phyloP scores from a whole-genome alignment of 345 rosid genomes.

The Eucalyptus melliodora region DNA sequence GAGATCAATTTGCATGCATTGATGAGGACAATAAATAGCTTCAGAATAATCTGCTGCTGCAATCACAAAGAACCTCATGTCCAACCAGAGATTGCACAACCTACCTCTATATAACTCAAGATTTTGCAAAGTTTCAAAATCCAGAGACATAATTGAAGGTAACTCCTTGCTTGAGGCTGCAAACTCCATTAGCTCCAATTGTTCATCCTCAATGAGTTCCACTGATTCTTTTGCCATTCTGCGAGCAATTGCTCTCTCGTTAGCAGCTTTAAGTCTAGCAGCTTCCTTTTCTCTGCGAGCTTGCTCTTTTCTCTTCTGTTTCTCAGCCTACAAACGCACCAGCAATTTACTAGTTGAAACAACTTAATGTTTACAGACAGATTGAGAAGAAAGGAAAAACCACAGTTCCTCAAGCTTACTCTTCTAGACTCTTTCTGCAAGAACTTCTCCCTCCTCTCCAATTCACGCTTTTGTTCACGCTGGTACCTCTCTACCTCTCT shows the following conservation, averaged over 20 bases:
- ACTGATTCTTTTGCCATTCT: constrained; percentile 78
- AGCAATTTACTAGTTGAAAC: not conserved
- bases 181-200: constrained; percentile 85
- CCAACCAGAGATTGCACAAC: not conserved
- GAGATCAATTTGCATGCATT: not conserved
- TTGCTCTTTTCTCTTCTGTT: constrained; percentile 78
- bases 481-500: constrained; percentile 79
- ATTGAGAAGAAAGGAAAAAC: not conserved
- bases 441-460: constrained; percentile 80
- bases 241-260: constrained; percentile 83
- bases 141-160: constrained; percentile 54
- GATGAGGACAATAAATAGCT: not conserved
- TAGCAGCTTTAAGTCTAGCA: constrained; percentile 82
- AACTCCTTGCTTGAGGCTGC: constrained; percentile 62
- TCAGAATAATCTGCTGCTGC: not conserved
- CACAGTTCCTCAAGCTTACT: constrained; percentile 20
- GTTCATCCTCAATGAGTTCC: constrained; percentile 82
- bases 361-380: not conserved
- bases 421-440: constrained; percentile 75
- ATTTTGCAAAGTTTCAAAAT: constrained; percentile 60
- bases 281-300: constrained; percentile 66
- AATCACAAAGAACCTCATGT: not conserved
- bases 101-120: constrained; percentile 71
- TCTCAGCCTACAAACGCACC: constrained; percentile 48
- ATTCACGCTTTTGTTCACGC: constrained; percentile 80